Conservation (phyloP, 352 stramenopile species). For the Phytophthora rubi region DNA sequence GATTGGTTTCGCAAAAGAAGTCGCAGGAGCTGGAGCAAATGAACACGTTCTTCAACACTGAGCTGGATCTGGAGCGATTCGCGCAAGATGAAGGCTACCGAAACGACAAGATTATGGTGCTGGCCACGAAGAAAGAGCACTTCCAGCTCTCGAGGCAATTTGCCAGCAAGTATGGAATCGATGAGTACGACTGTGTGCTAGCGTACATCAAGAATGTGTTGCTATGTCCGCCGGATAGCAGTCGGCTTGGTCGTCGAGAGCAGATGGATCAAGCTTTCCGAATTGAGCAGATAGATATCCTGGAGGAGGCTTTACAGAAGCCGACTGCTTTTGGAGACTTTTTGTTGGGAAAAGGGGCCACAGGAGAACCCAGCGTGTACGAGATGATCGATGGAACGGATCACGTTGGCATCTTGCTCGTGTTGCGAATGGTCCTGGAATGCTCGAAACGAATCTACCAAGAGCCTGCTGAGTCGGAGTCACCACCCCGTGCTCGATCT, state of each 20-base stretch:
- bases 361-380: constrained; percentile 48
- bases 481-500: constrained; percentile 15
- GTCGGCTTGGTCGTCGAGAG: constrained; percentile 46
- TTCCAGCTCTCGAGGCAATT: constrained; percentile 59
- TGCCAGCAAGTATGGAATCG: constrained; percentile 70
- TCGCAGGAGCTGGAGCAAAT: constrained; percentile 70
- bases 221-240: constrained; percentile 17
- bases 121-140: constrained; percentile 61
- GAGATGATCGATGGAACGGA: constrained; percentile 65
- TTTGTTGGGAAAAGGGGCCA: constrained; percentile 36
- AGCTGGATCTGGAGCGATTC: constrained; percentile 69
- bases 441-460: constrained; percentile 65
- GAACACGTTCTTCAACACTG: constrained; percentile 62
- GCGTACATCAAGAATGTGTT: constrained; percentile 67
- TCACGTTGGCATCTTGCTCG: constrained; percentile 72
- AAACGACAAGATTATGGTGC: constrained; percentile 46
- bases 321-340: constrained; percentile 64
- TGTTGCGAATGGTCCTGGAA: constrained; percentile 77
- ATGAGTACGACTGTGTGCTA: constrained; percentile 69
- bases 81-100: constrained; percentile 57
- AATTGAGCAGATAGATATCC: constrained; percentile 56
- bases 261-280: constrained; percentile 74
- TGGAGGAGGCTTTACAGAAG: constrained; percentile 69
- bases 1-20: constrained; percentile 58
- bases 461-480: constrained; percentile 18